Percentiles rank a stretch among this genome's conserved stretches.
phyloP scores from a whole-genome alignment of 768 basidiomycete species.

The Mycena belliarum region DNA sequence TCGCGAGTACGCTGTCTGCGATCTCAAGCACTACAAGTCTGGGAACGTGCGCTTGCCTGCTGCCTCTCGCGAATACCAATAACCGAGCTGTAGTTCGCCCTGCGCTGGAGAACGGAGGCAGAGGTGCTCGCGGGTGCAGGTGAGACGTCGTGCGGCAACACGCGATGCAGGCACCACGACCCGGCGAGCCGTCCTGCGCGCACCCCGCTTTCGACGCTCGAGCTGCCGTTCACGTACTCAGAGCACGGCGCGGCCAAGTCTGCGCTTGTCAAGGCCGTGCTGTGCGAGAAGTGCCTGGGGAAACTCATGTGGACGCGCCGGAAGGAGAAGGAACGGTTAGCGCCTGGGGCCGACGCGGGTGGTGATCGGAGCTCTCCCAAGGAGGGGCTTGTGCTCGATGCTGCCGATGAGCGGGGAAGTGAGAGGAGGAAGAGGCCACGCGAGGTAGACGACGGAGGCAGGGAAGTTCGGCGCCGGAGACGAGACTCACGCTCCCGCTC shows the following conservation, averaged over 20 bases:
- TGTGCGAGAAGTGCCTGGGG: constrained; percentile 76
- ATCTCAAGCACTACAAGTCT: constrained; percentile 94
- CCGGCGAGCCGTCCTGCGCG: constrained; percentile 20
- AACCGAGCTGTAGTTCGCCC: constrained; percentile 60
- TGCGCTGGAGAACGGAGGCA: constrained; percentile 91
- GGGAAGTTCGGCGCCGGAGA: too few relatives aligned
- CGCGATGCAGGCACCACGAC: constrained; percentile 75
- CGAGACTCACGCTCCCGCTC: too few relatives aligned
- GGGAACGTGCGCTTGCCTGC: constrained; percentile 64
- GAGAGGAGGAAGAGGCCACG: background rate
- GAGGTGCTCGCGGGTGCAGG: constrained; percentile 88
- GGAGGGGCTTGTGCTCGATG: background rate
- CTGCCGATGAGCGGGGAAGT: background rate
- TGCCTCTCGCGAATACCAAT: background rate
- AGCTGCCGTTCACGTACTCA: constrained; percentile 86
- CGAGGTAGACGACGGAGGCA: too few relatives aligned
- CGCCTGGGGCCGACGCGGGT: constrained; percentile 1
- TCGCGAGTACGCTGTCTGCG: constrained; percentile 89
- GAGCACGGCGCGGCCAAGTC: constrained; percentile 76
- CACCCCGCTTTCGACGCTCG: constrained; percentile 66
- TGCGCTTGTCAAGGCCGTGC: constrained; percentile 88
- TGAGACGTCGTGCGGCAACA: constrained; percentile 86
- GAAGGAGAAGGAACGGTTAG: constrained; percentile 52
- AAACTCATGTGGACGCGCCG: constrained; percentile 88
- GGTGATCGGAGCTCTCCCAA: too few relatives aligned